phyloP scores from a whole-genome alignment of 2,329 filamentous ascomycete genomes.

The Phaeosphaeria sp. region DNA sequence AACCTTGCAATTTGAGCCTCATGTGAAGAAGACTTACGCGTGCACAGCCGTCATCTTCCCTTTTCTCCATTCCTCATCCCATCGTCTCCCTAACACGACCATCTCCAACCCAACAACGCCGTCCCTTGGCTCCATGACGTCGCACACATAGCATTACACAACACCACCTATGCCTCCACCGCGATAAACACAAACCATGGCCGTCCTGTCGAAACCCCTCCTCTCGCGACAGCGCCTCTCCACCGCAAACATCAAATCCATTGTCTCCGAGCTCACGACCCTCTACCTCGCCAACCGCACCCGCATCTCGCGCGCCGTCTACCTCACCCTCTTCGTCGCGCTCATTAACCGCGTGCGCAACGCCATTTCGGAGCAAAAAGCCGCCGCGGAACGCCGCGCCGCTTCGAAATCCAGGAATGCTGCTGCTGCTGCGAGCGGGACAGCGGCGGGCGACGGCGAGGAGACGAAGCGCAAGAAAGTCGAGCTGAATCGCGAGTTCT shows the following conservation, averaged over 20 bases:
- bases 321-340: slow-evolving; percentile 51
- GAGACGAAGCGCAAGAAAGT: slow-evolving; percentile 73
- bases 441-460: slow-evolving; percentile 52
- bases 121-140: neutral
- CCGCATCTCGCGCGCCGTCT: slow-evolving; percentile 51
- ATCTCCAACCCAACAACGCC: neutral
- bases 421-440: no score
- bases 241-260: slow-evolving; percentile 42
- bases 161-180: slow-evolving; percentile 17
- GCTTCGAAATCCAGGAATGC: no score
- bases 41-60: neutral
- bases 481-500: slow-evolving; percentile 88
- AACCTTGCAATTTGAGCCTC: slow-evolving; percentile 12
- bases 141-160: neutral
- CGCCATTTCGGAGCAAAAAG: slow-evolving; percentile 92
- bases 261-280: slow-evolving; percentile 47
- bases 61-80: neutral
- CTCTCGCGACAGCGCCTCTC: slow-evolving; percentile 38
- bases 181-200: slow-evolving; percentile 46
- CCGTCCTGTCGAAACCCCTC: slow-evolving; percentile 50
- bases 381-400: slow-evolving; percentile 72
- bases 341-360: slow-evolving; percentile 80
- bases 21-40: slow-evolving; percentile 10
- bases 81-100: neutral
- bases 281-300: slow-evolving; percentile 50